These are phyloP conservation scores for Tetrapisispora namnaoensis DNA, from an alignment of 805 yeast species.

Conservation along the genomic window DNA sequence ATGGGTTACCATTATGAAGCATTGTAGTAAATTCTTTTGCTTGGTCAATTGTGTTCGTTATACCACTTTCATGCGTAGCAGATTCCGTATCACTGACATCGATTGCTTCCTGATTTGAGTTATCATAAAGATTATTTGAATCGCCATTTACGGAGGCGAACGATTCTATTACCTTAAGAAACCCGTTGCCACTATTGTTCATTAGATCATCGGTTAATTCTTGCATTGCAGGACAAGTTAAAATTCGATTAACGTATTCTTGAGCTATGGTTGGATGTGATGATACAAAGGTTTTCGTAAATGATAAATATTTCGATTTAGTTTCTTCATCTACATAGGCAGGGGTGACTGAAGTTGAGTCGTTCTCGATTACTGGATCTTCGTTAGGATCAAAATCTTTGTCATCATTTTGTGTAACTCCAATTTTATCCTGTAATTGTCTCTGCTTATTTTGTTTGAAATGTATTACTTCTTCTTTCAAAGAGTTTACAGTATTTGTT, in stretches of 20 bases:
- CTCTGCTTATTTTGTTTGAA: slow-evolving; percentile 22
- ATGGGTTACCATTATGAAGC: slow-evolving; percentile 23
- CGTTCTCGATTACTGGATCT: background rate
- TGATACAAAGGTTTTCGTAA: slow-evolving; percentile 26
- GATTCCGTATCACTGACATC: background rate
- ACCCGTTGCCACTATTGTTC: slow-evolving; percentile 50
- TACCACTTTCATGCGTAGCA: too few species aligned
- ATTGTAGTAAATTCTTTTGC: slow-evolving; percentile 22
- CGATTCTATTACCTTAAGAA: slow-evolving; percentile 71
- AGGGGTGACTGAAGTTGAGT: slow-evolving; percentile 1
- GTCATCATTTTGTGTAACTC: background rate
- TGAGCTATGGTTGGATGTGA: slow-evolving; percentile 28
- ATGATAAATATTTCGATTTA: slow-evolving; percentile 16
- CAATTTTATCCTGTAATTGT: background rate
- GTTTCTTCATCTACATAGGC: slow-evolving; percentile 8
- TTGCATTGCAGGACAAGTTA: slow-evolving; percentile 36
- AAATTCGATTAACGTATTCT: slow-evolving; percentile 25
- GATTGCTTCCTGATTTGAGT: too few species aligned
- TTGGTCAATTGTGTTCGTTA: background rate
- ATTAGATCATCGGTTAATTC: slow-evolving; percentile 73
- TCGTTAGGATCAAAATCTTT: background rate
- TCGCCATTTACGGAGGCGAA: slow-evolving; percentile 41
- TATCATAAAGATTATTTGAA: background rate
- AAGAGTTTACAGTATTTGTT: slow-evolving; percentile 15
- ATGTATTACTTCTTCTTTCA: slow-evolving; percentile 27